Conservation (phyloP, 2,329 filamentous ascomycete genomes). For the Alternaria consortialis region DNA sequence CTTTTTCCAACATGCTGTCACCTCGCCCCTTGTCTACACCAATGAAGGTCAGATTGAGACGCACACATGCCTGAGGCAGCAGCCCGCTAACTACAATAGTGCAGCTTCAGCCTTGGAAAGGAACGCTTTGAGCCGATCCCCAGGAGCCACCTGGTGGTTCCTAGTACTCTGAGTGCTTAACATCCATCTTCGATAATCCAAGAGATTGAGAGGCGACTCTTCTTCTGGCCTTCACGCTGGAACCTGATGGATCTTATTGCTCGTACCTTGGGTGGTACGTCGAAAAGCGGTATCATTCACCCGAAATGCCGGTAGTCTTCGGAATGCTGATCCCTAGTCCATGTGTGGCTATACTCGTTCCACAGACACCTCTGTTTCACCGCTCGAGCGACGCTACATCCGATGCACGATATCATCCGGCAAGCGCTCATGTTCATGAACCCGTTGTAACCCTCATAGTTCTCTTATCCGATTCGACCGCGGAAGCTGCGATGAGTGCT, state of each 20-base stretch:
- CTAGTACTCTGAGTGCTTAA: neutral
- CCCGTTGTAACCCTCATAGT: neutral
- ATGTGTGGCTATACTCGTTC: neutral
- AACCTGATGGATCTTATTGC: no score
- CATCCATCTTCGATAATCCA: no score
- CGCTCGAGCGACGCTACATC: neutral
- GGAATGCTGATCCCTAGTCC: neutral
- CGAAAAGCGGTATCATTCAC: neutral
- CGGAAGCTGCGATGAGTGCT: neutral
- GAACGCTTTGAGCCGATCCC: neutral
- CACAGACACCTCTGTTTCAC: neutral
- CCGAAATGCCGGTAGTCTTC: neutral
- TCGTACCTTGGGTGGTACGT: no score
- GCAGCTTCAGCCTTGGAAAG: neutral
- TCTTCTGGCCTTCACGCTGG: no score
- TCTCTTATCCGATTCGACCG: neutral
- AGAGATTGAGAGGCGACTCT: neutral
- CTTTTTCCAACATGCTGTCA: neutral
- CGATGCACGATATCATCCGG: neutral
- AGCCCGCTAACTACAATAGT: neutral
- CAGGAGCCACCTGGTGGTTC: neutral
- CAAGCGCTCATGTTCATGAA: neutral
- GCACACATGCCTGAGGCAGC: neutral
- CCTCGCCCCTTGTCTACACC: neutral
- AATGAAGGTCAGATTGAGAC: neutral